These are phyloP conservation scores for Geotrichum phurueaensis DNA, from an alignment of 1,139 yeast species.

Conservation along the genomic window DNA sequence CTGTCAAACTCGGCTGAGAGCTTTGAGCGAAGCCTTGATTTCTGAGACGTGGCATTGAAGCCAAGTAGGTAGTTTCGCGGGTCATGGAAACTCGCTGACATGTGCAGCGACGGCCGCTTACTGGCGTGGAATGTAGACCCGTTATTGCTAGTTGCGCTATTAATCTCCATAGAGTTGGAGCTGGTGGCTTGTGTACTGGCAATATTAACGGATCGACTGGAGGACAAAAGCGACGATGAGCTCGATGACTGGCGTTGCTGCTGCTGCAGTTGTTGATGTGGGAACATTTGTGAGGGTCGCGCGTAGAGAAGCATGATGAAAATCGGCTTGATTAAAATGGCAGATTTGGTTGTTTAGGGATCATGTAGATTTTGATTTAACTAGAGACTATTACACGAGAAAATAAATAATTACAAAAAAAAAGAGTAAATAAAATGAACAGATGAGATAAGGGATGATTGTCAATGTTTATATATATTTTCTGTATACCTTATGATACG, in stretches of 20 bases:
- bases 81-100: conserved; percentile 2
- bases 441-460: not conserved
- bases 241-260: not conserved
- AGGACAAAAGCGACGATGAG: not conserved
- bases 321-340: not conserved
- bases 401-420: not conserved
- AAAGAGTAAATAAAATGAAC: not conserved
- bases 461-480: not conserved
- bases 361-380: not conserved
- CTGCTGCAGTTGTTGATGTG: not conserved
- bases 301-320: not conserved
- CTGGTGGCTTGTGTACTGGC: not conserved
- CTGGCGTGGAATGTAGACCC: not conserved
- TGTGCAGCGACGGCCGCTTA: not conserved
- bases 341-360: not conserved
- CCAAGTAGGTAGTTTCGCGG: not conserved
- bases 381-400: not conserved
- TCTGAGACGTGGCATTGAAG: not conserved
- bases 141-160: not conserved
- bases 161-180: not conserved
- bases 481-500: not conserved
- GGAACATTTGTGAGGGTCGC: not conserved
- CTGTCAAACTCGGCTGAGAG: not conserved
- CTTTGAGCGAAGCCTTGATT: not conserved
- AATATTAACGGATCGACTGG: not conserved